These are phyloP conservation scores for Apostasia ramifera DNA, from an alignment of 106 monocot genomes.

Conservation along the genomic window DNA sequence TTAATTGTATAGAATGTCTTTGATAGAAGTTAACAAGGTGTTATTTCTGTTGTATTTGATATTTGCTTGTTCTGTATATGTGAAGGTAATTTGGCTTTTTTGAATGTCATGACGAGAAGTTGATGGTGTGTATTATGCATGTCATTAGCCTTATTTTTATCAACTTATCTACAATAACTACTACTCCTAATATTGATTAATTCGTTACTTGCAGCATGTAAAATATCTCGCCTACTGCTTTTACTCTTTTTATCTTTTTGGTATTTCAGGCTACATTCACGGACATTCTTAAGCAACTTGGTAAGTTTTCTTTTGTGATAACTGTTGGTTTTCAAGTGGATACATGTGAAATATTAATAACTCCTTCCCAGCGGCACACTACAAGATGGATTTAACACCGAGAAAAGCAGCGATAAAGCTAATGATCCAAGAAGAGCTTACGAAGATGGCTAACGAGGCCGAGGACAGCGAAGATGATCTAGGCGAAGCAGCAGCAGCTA, in stretches of 20 bases:
- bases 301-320: conserved; percentile 17
- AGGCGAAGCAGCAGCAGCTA: conserved; percentile 13
- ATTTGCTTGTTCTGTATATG: no score
- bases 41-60: no score
- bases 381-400: conserved; percentile 43
- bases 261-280: conserved; percentile 65
- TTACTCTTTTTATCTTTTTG: neutral
- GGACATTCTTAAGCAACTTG: conserved; percentile 52
- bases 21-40: no score
- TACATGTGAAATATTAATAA: neutral
- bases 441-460: conserved; percentile 36
- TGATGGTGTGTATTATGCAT: no score
- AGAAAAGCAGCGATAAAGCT: conserved; percentile 49
- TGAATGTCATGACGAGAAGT: no score
- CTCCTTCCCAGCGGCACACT: conserved; percentile 22
- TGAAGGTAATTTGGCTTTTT: no score
- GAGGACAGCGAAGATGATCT: conserved; percentile 21
- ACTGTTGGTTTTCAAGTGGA: neutral
- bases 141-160: no score
- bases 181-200: no score
- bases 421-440: conserved; percentile 66
- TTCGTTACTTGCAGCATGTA: no score
- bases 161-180: no score
- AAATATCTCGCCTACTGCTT: no score
- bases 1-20: no score